Evolutionary conservation across 2,329 filamentous ascomycete species (phyloP).

Genomic region (Aaosphaeria pasadenensis): DNA sequence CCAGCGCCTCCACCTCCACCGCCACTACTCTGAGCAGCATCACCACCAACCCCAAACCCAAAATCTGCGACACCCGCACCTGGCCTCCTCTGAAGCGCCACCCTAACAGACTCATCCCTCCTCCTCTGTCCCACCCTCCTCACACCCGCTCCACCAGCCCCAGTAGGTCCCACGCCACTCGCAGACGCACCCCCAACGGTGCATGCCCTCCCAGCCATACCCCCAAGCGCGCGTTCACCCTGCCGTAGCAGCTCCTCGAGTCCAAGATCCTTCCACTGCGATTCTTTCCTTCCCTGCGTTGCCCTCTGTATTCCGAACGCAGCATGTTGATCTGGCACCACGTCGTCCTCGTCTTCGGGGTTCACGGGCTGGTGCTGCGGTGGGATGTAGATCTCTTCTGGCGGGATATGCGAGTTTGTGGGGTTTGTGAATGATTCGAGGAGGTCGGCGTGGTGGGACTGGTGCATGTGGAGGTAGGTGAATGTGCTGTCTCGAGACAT

Average conservation of each 20-base stretch:
- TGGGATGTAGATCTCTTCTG: slow-evolving; percentile 79
- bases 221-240: slow-evolving; percentile 44
- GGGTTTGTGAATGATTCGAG: slow-evolving; percentile 59
- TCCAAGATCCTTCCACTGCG: slow-evolving; percentile 76
- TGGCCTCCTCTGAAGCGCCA: slow-evolving; percentile 30
- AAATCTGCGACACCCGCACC: slow-evolving; percentile 19
- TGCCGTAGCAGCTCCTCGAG: slow-evolving; percentile 67
- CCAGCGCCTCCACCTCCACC: slow-evolving; percentile 18
- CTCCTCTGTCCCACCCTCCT: slow-evolving; percentile 2
- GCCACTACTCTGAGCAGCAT: not conserved
- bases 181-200: slow-evolving; percentile 7
- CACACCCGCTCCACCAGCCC: not conserved
- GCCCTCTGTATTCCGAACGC: slow-evolving; percentile 83
- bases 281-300: slow-evolving; percentile 67
- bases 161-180: slow-evolving; percentile 1
- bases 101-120: slow-evolving; percentile 24
- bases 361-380: slow-evolving; percentile 78
- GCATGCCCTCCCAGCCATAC: slow-evolving; percentile 2
- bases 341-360: slow-evolving; percentile 84
- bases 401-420: slow-evolving; percentile 25
- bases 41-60: slow-evolving; percentile 5
- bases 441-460: slow-evolving; percentile 69
- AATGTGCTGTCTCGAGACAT: slow-evolving; percentile 69
- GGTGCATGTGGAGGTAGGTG: slow-evolving; percentile 74
- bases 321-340: slow-evolving; percentile 83